A percentile compares a stretch with the other conserved stretches of the same genome.
Conservation (phyloP, 179 eudicot species). For the Patellifolia procumbens region DNA sequence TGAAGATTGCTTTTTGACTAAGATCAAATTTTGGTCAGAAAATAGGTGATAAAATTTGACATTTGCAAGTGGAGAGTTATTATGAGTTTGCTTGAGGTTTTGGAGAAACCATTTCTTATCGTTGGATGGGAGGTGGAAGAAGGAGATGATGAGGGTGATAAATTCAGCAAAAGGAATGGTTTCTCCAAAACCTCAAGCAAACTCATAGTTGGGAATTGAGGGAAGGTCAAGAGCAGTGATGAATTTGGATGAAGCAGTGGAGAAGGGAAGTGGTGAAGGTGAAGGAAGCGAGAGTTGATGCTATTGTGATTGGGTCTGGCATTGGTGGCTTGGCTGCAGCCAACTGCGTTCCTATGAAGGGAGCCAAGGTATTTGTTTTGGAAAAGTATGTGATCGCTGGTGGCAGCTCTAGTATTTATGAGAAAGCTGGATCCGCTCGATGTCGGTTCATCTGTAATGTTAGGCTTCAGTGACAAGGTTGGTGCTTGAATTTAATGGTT, state of each 20-base stretch:
- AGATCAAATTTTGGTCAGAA: no score
- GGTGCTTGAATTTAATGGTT: constrained; percentile 1
- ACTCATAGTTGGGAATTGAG: constrained; percentile 20
- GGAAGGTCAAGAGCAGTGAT: constrained; percentile 47
- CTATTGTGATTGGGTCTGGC: constrained; percentile 94
- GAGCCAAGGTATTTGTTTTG: constrained; percentile 88
- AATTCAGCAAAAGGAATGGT: no score
- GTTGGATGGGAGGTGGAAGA: no score
- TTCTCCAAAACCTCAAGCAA: no score
- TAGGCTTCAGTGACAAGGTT: constrained; percentile 97
- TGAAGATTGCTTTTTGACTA: no score
- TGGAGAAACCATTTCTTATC: no score
- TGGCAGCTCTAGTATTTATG: constrained; percentile 92
- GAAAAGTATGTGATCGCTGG: constrained; percentile 99
- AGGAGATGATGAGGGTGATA: no score
- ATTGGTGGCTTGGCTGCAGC: constrained; percentile 99
- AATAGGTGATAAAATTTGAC: no score
- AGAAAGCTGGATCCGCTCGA: constrained; percentile 94
- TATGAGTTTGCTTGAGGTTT: no score
- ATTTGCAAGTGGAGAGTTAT: no score
- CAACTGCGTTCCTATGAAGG: constrained; percentile 97
- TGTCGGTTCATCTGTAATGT: constrained; percentile 99
- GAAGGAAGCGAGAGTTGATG: constrained; percentile 50
- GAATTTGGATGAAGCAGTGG: constrained; percentile 45
- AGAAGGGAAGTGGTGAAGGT: constrained; percentile 34